phyloP scores from a whole-genome alignment of 306 rosid genomes.

The Oxytropis ochrocephala region DNA sequence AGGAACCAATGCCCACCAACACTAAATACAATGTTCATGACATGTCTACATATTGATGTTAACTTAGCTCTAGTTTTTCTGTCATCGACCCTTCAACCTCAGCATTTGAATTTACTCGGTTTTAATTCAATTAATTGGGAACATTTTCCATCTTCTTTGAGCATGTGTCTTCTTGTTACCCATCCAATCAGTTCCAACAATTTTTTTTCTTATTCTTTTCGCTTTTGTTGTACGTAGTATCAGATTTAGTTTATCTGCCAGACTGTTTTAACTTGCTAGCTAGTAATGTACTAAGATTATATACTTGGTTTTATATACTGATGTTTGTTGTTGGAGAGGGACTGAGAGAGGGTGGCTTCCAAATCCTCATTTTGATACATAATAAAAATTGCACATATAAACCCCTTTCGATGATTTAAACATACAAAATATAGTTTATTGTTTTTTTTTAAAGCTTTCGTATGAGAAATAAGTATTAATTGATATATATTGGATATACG shows the following conservation, averaged over 20 bases:
- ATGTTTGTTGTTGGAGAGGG: too few species aligned
- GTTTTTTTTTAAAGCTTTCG: too few species aligned
- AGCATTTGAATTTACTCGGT: neutral
- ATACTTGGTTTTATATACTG: too few species aligned
- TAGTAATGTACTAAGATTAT: neutral
- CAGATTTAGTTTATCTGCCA: neutral
- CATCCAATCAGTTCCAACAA: neutral
- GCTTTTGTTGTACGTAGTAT: neutral
- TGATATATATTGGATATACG: too few species aligned
- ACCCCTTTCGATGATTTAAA: too few species aligned
- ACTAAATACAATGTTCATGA: slow-evolving; percentile 12
- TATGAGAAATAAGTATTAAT: too few species aligned
- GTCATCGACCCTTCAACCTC: neutral
- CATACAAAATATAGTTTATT: too few species aligned
- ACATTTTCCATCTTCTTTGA: neutral
- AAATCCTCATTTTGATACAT: too few species aligned
- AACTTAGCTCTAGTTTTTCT: neutral
- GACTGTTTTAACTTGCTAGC: neutral
- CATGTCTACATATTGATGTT: slow-evolving; percentile 8
- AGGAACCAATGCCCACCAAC: slow-evolving; percentile 9
- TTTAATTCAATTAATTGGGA: neutral
- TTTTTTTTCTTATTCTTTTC: neutral
- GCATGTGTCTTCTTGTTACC: slow-evolving; percentile 17
- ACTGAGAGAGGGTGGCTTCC: too few species aligned
- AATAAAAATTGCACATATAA: too few species aligned